These are phyloP conservation scores for Entomortierella chlamydospora DNA, from an alignment of 192 early-diverging fungal species.

Conservation along the genomic window DNA sequence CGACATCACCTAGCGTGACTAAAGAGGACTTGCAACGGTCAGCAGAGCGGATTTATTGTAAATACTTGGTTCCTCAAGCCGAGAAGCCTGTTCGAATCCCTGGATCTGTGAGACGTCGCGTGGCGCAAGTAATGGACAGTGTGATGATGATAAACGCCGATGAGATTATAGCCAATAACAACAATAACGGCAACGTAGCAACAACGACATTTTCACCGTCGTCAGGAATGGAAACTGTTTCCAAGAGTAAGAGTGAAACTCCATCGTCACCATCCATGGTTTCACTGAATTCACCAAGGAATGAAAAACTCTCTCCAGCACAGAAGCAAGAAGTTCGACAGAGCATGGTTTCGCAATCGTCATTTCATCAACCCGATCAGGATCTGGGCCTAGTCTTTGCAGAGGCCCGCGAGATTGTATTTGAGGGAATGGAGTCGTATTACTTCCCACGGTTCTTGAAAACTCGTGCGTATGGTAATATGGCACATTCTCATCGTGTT, in stretches of 20 bases:
- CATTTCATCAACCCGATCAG: constrained; percentile 25
- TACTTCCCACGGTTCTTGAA: constrained; percentile 69
- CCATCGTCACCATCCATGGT: neutral
- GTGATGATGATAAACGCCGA: constrained; percentile 18
- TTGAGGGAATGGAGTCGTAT: constrained; percentile 62
- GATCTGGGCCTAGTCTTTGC: constrained; percentile 57
- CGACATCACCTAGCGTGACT: constrained; percentile 35
- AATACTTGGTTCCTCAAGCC: constrained; percentile 63
- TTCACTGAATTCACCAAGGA: neutral
- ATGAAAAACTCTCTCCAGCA: neutral
- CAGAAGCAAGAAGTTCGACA: neutral
- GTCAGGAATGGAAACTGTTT: neutral
- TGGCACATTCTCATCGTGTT: constrained; percentile 59
- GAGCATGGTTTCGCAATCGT: neutral
- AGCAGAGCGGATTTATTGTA: constrained; percentile 66
- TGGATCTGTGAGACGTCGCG: constrained; percentile 38
- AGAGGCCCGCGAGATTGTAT: constrained; percentile 67
- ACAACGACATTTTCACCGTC: neutral
- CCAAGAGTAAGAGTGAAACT: neutral
- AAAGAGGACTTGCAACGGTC: constrained; percentile 61
- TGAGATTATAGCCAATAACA: neutral
- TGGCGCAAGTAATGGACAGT: constrained; percentile 38
- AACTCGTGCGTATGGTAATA: constrained; percentile 67
- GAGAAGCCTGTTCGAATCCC: constrained; percentile 65
- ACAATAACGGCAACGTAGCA: neutral